A percentile compares a stretch with the other conserved stretches of the same genome.
Evolutionary conservation across 331 rosid genomes (phyloP).

Genomic region (Pyrus hybrid): DNA sequence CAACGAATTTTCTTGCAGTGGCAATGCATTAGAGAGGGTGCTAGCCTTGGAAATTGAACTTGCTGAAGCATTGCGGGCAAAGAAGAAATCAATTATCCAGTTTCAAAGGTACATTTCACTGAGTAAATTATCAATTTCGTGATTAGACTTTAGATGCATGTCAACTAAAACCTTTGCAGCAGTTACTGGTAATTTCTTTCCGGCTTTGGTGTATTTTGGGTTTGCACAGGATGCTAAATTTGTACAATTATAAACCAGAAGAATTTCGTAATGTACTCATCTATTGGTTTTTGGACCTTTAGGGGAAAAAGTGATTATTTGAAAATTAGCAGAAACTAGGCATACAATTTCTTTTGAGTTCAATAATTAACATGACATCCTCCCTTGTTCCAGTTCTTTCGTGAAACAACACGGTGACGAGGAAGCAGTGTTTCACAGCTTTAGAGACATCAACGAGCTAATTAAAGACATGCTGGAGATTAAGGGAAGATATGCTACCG

Average conservation of each 20-base stretch:
- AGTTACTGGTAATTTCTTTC: no score
- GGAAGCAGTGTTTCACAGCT: slow-evolving; percentile 91
- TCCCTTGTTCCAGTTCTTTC: slow-evolving; percentile 64
- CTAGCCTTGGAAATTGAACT: slow-evolving; percentile 96
- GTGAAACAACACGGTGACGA: slow-evolving; percentile 81
- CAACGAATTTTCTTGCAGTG: slow-evolving; percentile 48
- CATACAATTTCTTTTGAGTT: neutral
- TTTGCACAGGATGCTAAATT: no score
- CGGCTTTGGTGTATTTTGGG: no score
- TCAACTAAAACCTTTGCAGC: neutral
- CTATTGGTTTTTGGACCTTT: no score
- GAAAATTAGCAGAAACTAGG: neutral
- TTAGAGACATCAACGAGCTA: slow-evolving; percentile 91
- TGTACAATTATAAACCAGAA: no score
- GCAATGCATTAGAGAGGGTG: slow-evolving; percentile 92
- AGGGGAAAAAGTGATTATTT: neutral
- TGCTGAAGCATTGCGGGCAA: slow-evolving; percentile 79
- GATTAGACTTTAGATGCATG: neutral
- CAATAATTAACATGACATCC: slow-evolving; percentile 5
- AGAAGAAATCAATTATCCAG: slow-evolving; percentile 61
- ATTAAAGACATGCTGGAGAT: slow-evolving; percentile 89
- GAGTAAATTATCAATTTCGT: neutral
- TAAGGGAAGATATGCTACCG: slow-evolving; percentile 55
- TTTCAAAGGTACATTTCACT: slow-evolving; percentile 69
- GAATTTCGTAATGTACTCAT: no score